Evolutionary conservation across 2,329 filamentous ascomycete genomes (phyloP), one percentile per base, ranked within the genome.

Genomic region (Colletotrichum sp.): DNA sequence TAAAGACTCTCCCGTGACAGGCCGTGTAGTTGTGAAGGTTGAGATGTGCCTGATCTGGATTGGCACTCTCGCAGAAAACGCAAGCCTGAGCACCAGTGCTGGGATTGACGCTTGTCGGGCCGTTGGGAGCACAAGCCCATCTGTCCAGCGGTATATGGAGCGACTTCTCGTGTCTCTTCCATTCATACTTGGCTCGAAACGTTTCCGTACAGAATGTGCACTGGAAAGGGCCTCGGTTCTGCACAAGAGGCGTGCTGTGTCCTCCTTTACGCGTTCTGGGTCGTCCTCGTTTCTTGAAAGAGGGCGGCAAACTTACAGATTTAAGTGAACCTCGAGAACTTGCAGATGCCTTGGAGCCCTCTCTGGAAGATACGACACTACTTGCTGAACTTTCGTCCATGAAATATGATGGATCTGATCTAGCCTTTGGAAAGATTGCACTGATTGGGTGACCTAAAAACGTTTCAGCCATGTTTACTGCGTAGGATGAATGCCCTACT

Each of bases 111-210:
- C 89, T 88, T 7, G 84, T 86, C 18, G 90, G 85, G 1, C 92
- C 91, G 59, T 91, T 87, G 60, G 91, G 91, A 6, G 89, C 89
- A 80, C 90, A 95, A 75, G 92, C 90, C 93, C 89, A 95, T 72
- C 88, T 88, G 84, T 91, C 92, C 1, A 93, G 90, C 8, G 91
- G 95, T 79, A 91, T 84, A 81, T 90, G 93, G 78, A 92, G 86
- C 67, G 92, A 92, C 78, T 93, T 93, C 80, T 95, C 93, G 81
- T 95, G 93, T 74, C 93, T 87, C 79, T 93, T 91, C 92, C 92
- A 93, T 82, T 93, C 92, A 79, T 93, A 91, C 81, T 93, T 93
- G 6, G 92, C 93, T 78, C 91, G 87, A 83, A 93, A 93, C 0
- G 91, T 92, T 78, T 93, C 91, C 7, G 92, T 93, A 82, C 92